phyloP scores from a whole-genome alignment of 768 basidiomycete genomes.

The Lactarius hatsudake region DNA sequence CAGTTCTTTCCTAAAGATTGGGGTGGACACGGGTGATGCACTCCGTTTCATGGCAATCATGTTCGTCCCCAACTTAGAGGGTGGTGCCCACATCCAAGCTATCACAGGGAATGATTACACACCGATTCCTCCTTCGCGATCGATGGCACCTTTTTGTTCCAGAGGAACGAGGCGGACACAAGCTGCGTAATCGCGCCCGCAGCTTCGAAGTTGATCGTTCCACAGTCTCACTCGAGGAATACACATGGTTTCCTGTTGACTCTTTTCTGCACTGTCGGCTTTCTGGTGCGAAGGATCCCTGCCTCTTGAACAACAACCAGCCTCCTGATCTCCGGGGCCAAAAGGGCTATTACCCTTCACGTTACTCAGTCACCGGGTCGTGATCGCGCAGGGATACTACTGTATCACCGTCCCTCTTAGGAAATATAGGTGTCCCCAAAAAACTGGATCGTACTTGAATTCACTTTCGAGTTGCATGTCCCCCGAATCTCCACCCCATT shows the following conservation, averaged over 20 bases:
- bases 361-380: neutral
- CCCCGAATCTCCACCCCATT: slow-evolving; percentile 8
- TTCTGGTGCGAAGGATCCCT: neutral
- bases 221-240: neutral
- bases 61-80: neutral
- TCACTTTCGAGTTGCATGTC: neutral
- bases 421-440: neutral
- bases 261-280: neutral
- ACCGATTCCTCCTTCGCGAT: neutral
- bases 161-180: neutral
- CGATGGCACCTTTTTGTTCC: neutral
- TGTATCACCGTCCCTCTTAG: neutral
- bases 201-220: neutral
- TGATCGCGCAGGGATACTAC: neutral
- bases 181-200: neutral
- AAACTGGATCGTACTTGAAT: neutral
- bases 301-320: neutral
- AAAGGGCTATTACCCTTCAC: neutral
- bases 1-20: neutral
- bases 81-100: neutral
- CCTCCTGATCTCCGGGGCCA: neutral
- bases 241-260: neutral
- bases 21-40: neutral
- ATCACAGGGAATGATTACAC: neutral
- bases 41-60: neutral